Conservation (phyloP, 2,329 filamentous ascomycete species). For the Aspergillus hiratsukae region DNA sequence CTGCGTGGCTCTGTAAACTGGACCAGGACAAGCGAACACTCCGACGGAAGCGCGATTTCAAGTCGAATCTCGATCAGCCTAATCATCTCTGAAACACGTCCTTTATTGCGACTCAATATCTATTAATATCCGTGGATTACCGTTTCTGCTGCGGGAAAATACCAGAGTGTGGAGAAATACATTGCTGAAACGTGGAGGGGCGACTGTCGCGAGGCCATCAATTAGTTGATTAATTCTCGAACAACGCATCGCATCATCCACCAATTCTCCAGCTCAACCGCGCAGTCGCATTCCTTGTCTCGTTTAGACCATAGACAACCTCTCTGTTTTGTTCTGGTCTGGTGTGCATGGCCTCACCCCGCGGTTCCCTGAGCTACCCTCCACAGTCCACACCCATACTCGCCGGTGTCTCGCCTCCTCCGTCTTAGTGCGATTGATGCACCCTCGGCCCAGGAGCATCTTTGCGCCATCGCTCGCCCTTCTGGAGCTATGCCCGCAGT, state of each 20-base stretch:
- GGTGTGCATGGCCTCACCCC: neutral
- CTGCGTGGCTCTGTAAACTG: neutral
- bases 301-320: neutral
- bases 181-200: constrained; percentile 12
- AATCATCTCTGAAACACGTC: constrained; percentile 14
- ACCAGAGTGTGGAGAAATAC: constrained; percentile 14
- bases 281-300: neutral
- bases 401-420: neutral
- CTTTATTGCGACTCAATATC: constrained; percentile 1
- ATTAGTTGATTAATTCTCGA: neutral
- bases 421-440: constrained; percentile 22
- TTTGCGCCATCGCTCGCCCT: constrained; percentile 16
- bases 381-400: neutral
- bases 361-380: neutral
- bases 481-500: constrained; percentile 37
- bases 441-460: constrained; percentile 15
- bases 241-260: constrained; percentile 1
- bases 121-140: neutral
- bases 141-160: neutral
- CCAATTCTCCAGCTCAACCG: neutral
- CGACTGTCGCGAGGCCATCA: neutral
- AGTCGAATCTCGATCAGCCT: constrained; percentile 8
- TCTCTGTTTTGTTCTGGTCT: neutral
- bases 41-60: constrained; percentile 3
- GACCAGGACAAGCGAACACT: constrained; percentile 6